Conservation (phyloP, 2,329 filamentous ascomycete species). For the Aureobasidium sp. region DNA sequence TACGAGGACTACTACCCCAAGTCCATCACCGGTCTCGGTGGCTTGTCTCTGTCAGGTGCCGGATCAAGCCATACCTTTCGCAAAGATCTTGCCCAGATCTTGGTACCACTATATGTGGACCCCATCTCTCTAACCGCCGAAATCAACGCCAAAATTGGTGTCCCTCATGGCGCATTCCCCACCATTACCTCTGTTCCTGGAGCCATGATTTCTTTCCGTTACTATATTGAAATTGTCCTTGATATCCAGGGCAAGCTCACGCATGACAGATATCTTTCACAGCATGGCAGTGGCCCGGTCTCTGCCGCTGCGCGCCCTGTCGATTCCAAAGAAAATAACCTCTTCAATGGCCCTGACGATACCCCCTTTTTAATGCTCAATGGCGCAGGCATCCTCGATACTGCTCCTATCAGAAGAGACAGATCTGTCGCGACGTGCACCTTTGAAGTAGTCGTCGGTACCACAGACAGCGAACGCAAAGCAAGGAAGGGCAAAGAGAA, state of each 20-base stretch:
- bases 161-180: slow-evolving; percentile 86
- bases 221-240: slow-evolving; percentile 85
- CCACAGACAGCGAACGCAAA: slow-evolving; percentile 60
- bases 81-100: slow-evolving; percentile 85
- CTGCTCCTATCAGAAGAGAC: slow-evolving; percentile 73
- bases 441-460: slow-evolving; percentile 83
- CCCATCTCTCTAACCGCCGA: slow-evolving; percentile 68
- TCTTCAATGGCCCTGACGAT: slow-evolving; percentile 12
- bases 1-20: slow-evolving; percentile 81
- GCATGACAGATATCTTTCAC: slow-evolving; percentile 47
- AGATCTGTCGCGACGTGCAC: slow-evolving; percentile 84
- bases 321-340: slow-evolving; percentile 1
- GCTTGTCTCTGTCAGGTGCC: slow-evolving; percentile 76
- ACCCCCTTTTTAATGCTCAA: slow-evolving; percentile 14
- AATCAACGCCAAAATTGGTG: slow-evolving; percentile 72
- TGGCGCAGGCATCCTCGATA: slow-evolving; percentile 67
- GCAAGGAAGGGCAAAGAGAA: slow-evolving; percentile 34
- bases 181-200: slow-evolving; percentile 86
- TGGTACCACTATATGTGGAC: slow-evolving; percentile 81
- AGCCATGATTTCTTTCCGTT: slow-evolving; percentile 90
- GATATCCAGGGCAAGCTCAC: slow-evolving; percentile 83
- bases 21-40: slow-evolving; percentile 77
- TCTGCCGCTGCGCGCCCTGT: not conserved
- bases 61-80: slow-evolving; percentile 88
- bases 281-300: slow-evolving; percentile 4